Base-by-base conservation (phyloP, 2,329 filamentous ascomycete genomes). In the Ophiocordyceps camponoti-leonardi region DNA sequence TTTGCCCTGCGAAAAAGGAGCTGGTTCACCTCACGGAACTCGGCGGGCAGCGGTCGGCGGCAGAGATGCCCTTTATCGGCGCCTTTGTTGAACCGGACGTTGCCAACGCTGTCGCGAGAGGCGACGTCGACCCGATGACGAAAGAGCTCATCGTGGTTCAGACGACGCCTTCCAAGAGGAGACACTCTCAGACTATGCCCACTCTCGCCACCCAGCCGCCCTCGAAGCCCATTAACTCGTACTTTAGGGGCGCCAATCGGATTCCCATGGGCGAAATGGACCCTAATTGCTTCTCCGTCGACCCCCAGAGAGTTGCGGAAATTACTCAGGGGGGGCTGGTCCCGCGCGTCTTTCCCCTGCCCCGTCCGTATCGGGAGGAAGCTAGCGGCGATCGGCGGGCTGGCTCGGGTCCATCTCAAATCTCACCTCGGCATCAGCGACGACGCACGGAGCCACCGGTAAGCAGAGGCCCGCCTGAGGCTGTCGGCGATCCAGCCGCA, bases 51-150 rank as follows among this genome's bases (percentile, higher is more conserved):
- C 60, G 86, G 20, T 74, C 79, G 22, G 67, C 80, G 1, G 75
- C 79, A 11, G 75, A 82, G 40, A 80, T 94, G 71, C 75, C 82
- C 1, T 96, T 83, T 54, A 86, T 98, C 50, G 93, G 92, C 28
- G 68, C 72, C 19, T 71, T 77, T 52, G 75, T 94, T 41, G 78
- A 83, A 30, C 66, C 80, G 2, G 69, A 79, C 43, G 61, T 85
- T 48, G 87, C 90, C 8, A 69, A 71, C 44, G 79, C 77, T 6
- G 81, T 98, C 48, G 86, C 92, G 22, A 67, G 60, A 35, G 92
- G 92, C 33, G 83, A 94, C 52, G 63, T 95, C 42, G 82, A 96
- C 59, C 92, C 92, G 2, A 92, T 90, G 52, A 93, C 87, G 1
- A 96, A 95, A 61, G 60, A 79, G 48, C 72, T 70, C 19, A 75